phyloP scores from a whole-genome alignment of 768 basidiomycete genomes.

The Xerocomellus dryophilus region DNA sequence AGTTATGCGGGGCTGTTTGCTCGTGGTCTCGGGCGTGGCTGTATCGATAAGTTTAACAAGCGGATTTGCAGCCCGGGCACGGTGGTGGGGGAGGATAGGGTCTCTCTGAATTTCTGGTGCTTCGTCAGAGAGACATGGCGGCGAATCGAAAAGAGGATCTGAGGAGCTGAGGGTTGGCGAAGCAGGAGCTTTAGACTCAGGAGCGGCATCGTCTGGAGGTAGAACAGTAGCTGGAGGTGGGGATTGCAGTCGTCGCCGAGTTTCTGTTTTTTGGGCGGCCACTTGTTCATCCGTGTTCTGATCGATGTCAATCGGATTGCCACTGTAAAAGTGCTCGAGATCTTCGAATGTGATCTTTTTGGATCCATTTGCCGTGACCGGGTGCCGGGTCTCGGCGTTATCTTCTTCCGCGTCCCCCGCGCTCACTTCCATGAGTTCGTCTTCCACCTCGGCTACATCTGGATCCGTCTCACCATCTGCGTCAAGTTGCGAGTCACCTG shows the following conservation, averaged over 20 bases:
- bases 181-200: background rate
- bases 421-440: constrained; percentile 28
- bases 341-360: constrained; percentile 26
- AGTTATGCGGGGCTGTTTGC: constrained; percentile 41
- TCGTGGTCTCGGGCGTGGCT: constrained; percentile 21
- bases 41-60: constrained; percentile 50
- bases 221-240: background rate
- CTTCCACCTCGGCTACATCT: constrained; percentile 39
- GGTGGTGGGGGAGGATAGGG: constrained; percentile 37
- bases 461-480: constrained; percentile 34
- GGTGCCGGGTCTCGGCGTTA: background rate
- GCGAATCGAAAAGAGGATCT: constrained; percentile 33
- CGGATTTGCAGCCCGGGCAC: constrained; percentile 49
- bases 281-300: constrained; percentile 19
- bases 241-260: constrained; percentile 1
- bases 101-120: constrained; percentile 5
- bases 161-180: constrained; percentile 14
- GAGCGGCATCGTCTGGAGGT: background rate
- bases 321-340: constrained; percentile 29
- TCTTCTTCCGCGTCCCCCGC: constrained; percentile 20
- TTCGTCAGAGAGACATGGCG: constrained; percentile 10
- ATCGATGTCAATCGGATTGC: constrained; percentile 33
- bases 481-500: constrained; percentile 30
- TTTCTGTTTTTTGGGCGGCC: background rate
- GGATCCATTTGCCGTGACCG: constrained; percentile 2